These are phyloP conservation scores for Wickerhamomyces rabaulensis DNA, from an alignment of 805 yeast genomes.

Conservation along the genomic window DNA sequence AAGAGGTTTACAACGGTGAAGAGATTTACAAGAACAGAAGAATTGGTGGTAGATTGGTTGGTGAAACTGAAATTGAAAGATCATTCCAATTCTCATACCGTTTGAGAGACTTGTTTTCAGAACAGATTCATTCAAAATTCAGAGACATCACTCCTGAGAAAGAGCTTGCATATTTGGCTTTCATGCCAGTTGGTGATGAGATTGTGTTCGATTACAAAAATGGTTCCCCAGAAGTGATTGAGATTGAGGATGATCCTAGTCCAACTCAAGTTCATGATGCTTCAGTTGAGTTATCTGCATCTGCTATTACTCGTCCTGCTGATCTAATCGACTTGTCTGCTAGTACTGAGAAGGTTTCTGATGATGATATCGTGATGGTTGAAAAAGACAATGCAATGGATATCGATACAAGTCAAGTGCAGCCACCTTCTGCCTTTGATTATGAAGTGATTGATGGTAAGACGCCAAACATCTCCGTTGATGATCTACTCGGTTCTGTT, in stretches of 20 bases:
- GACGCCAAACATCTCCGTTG: neutral
- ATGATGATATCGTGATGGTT: constrained; percentile 2
- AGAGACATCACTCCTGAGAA: constrained; percentile 75
- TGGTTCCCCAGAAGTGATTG: constrained; percentile 4
- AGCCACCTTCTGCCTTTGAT: neutral
- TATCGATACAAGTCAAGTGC: constrained; percentile 1
- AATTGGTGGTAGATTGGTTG: constrained; percentile 83
- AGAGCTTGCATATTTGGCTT: constrained; percentile 84
- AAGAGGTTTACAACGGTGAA: constrained; percentile 29
- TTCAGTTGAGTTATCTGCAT: constrained; percentile 6
- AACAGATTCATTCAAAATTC: constrained; percentile 57
- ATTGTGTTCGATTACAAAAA: constrained; percentile 41
- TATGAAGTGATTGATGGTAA: neutral
- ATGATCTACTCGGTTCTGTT: neutral
- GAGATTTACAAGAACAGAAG: constrained; percentile 45
- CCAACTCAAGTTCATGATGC: constrained; percentile 6
- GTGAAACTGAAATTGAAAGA: constrained; percentile 71
- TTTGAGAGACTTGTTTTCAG: constrained; percentile 60
- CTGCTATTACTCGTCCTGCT: constrained; percentile 6
- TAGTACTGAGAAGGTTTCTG: constrained; percentile 25
- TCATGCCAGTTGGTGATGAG: constrained; percentile 63
- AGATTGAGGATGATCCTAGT: neutral
- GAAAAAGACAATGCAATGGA: constrained; percentile 1
- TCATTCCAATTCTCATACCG: constrained; percentile 78
- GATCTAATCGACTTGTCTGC: neutral